Evolutionary conservation across 371 early-diverging fungal genomes (phyloP), one percentile per base, ranked within the genome.

Genomic region (Rhizopus stolonifer): DNA sequence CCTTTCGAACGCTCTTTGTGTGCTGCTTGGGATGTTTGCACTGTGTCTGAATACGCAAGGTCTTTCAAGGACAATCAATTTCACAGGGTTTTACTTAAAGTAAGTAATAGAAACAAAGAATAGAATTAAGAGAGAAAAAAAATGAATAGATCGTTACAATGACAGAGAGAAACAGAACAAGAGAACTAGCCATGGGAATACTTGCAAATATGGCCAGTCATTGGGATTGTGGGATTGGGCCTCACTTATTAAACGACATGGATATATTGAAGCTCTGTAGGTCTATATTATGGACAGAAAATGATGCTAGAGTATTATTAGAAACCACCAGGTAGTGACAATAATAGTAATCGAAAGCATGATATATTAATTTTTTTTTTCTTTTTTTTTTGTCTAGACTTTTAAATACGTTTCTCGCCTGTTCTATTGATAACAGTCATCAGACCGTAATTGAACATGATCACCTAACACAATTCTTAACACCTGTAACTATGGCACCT

Each of bases 121-220:
- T 4, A 19, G n/a, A n/a, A 11, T 8, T 14, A 42, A 42, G 21
- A 42, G 15, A 36, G 14, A 46, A 2, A 21, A 26, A 39, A 19
- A 22, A n/a, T 25, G 5, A 17, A 32, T 58, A 76, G 77, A 62
- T 72, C 15, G 47, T 62, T 21, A 67, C 69, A 4, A 52, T 34
- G 2, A 76, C 72, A 14, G 25, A 43, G 36, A 52, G 77, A 44
- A 39, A 54, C 8, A 56, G 77, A 40, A 68, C 72, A 25, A 62
- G 72, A 52, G 77, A 76, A 45, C 18, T 76, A 31, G 64, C 69
- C 0, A 51, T 76, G 57, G 77, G 77, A 6, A 58, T 66, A 33
- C 43, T 76, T 11, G 77, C 77, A 0, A 76, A 70, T 32, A 49
- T 76, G 44, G 70, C 77, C 14, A 67, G 62, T 49, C 72, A 76